Conservation (phyloP, 148 eudicot species). For the Cornus florida region DNA sequence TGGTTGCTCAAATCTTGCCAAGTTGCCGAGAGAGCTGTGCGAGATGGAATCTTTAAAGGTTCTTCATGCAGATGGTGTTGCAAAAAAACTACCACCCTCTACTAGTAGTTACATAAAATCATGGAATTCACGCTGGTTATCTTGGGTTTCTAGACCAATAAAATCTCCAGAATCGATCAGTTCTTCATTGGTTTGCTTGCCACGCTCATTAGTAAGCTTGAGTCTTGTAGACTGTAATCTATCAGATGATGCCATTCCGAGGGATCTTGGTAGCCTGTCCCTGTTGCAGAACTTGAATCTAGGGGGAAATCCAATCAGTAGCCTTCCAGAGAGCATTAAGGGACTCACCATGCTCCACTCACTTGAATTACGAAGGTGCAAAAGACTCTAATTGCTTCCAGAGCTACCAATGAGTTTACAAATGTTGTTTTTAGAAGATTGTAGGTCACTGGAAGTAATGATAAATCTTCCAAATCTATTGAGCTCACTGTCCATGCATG, state of each 20-base stretch:
- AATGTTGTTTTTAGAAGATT: not conserved
- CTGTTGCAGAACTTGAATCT: not conserved
- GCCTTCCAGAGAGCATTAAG: not conserved
- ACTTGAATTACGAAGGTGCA: not conserved
- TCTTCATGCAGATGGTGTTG: slow-evolving; percentile 1
- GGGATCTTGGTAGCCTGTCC: not conserved
- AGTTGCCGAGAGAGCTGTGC: not conserved
- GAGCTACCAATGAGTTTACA: not conserved
- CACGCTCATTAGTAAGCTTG: not conserved
- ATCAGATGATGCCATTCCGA: not conserved
- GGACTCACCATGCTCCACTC: not conserved
- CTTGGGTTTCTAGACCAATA: slow-evolving; percentile 4
- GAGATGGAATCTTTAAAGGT: too few species aligned
- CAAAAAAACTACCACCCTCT: not conserved
- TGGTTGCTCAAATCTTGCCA: slow-evolving; percentile 1
- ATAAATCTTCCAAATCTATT: not conserved
- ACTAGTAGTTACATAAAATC: not conserved
- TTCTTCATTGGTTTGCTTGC: not conserved
- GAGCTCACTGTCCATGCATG: not conserved
- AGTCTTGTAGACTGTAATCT: not conserved
- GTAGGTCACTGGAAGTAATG: not conserved
- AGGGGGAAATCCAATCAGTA: not conserved
- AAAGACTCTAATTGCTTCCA: not conserved
- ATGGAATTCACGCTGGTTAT: not conserved
- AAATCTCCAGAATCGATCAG: not conserved